These are phyloP conservation scores for Eucalyptus curtisii DNA, from an alignment of 345 rosid genomes.

Conservation along the genomic window DNA sequence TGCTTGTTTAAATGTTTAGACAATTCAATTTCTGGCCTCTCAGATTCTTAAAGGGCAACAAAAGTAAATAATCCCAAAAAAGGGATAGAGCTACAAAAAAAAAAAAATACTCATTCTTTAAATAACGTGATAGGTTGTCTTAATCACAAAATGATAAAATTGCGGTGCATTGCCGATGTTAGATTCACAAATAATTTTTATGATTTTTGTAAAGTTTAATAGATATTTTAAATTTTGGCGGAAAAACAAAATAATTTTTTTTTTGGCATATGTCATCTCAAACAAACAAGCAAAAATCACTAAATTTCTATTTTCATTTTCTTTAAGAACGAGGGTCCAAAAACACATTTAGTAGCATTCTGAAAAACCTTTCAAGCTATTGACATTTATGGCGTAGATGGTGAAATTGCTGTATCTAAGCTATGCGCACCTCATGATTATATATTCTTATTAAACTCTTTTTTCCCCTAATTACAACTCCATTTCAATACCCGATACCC, in stretches of 20 bases:
- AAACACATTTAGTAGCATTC: not conserved
- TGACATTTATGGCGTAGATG: not conserved
- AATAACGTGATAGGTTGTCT: not conserved
- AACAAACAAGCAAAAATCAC: no score
- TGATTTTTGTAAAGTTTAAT: not conserved
- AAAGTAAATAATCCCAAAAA: not conserved
- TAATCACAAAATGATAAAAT: not conserved
- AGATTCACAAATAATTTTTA: not conserved
- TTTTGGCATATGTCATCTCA: not conserved
- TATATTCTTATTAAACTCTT: not conserved
- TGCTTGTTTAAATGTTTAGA: not conserved
- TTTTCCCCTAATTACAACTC: not conserved
- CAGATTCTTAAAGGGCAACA: not conserved
- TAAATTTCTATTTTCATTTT: not conserved
- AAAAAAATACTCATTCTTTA: not conserved
- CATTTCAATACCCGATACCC: not conserved
- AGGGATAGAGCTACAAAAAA: not conserved
- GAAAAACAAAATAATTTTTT: not conserved
- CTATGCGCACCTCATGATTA: not conserved
- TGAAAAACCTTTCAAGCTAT: not conserved
- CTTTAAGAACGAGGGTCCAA: not conserved
- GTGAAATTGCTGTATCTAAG: not conserved
- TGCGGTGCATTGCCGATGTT: not conserved
- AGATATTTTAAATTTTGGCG: not conserved
- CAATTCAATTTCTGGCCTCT: not conserved